Evolutionary conservation across 768 basidiomycete species (phyloP).

Genomic region (Cubamyces sp.): DNA sequence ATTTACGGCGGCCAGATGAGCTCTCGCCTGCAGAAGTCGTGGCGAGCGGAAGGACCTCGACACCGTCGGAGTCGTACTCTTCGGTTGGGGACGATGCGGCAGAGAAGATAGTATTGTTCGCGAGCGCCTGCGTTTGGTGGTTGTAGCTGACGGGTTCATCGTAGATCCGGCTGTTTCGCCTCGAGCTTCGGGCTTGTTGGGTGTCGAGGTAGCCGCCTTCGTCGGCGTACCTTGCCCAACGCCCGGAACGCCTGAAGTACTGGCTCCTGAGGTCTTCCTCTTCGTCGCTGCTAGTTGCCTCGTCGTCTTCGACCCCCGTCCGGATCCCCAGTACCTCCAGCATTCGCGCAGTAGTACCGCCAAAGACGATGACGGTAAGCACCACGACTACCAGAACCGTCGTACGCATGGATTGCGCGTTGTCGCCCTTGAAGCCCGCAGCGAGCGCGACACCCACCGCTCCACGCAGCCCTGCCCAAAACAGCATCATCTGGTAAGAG

Average conservation of each 20-base stretch:
- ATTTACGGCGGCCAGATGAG: constrained; percentile 10
- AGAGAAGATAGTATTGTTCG: constrained; percentile 54
- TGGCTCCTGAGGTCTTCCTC: constrained; percentile 49
- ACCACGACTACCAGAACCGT: constrained; percentile 97
- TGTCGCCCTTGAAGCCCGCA: constrained; percentile 92
- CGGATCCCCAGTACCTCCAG: constrained; percentile 95
- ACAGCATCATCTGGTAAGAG: constrained; percentile 99
- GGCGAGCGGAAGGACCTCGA: constrained; percentile 80
- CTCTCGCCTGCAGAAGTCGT: constrained; percentile 41
- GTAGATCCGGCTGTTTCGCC: constrained; percentile 62
- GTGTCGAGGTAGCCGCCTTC: constrained; percentile 27
- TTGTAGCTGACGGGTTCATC: constrained; percentile 53
- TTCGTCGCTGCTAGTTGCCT: constrained; percentile 53
- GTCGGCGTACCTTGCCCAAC: constrained; percentile 47
- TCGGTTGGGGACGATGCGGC: constrained; percentile 63
- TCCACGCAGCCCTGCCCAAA: constrained; percentile 97
- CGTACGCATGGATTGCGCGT: constrained; percentile 87
- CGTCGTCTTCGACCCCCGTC: constrained; percentile 94
- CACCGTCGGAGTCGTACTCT: constrained; percentile 74
- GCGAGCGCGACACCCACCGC: constrained; percentile 98
- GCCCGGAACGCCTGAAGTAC: constrained; percentile 34
- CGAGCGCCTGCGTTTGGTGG: constrained; percentile 50
- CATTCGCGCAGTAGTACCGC: constrained; percentile 97
- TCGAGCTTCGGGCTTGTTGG: constrained; percentile 22
- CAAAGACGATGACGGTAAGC: constrained; percentile 91